Base-by-base conservation (phyloP, 1,284 basidiomycete genomes). In the Mycosarcoma maydis region DNA sequence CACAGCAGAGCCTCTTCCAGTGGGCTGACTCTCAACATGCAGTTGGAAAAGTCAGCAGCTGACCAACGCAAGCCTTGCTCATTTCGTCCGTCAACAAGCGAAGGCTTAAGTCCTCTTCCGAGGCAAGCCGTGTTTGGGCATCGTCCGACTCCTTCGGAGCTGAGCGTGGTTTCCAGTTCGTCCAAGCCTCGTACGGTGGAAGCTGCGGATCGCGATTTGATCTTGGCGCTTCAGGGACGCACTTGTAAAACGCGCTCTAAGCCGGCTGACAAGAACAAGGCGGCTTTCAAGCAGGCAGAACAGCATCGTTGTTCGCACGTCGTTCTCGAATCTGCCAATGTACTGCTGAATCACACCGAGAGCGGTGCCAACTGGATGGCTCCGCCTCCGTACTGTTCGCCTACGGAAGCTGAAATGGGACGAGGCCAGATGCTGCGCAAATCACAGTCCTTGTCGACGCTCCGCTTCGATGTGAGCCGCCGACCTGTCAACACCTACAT, bases 71-170 rank as follows among this genome's bases (percentile, higher is more conserved):
- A 36, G 6, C 3, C 40, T 19, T 2, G 20, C 3, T 7, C 19
- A 4, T 6, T 10, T 26, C 52, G 47, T 17, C 52, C 48, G 4
- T 47, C 39, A 11, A 44, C 54, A 6, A 49, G 49, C 30, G 54
- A 53, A 14, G 49, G 45, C 8, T 30, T 41, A 40, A 57, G 61
- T n/a, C 45, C 61, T 2, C 9, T 22, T 4, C 54, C 55, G 32
- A 50, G 61, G 22, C 45, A 54, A 39, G 61, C 55, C 16, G 46
- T 65, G 6, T 57, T 65, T 22, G 55, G 55, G 5, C 50, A 65
- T 39, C 54, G 55, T 20, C 55, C 61, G 3, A 41, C 50, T 2
- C 54, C 61, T 10, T 54, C 54, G 3, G 54, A 65, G 37, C 42
- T 65, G 32, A 32, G 22, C 23, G 17, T 48, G 10, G 2, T 9